These are phyloP conservation scores for Onygena corvina DNA, from an alignment of 2,329 filamentous ascomycete genomes.

Conservation along the genomic window DNA sequence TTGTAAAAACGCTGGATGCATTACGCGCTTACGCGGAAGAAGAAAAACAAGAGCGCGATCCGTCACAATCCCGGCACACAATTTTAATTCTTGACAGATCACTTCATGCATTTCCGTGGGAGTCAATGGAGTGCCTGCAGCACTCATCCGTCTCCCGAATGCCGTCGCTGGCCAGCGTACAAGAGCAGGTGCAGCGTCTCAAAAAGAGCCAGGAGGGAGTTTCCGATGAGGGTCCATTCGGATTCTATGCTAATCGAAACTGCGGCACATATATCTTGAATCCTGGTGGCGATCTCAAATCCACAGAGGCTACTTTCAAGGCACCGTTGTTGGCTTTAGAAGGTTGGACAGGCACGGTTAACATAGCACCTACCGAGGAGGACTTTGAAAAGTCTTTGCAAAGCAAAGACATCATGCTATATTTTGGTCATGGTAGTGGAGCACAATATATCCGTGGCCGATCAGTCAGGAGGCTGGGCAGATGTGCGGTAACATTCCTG, in stretches of 20 bases:
- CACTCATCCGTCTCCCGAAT: constrained; percentile 71
- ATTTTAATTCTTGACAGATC: constrained; percentile 85
- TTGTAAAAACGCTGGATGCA: constrained; percentile 76
- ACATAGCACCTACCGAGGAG: constrained; percentile 58
- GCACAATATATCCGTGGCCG: constrained; percentile 85
- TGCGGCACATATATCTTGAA: constrained; percentile 66
- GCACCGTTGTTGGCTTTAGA: constrained; percentile 45
- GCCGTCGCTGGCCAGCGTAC: constrained; percentile 71
- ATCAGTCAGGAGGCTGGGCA: constrained; percentile 64
- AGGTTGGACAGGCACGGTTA: constrained; percentile 56
- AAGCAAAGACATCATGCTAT: constrained; percentile 62
- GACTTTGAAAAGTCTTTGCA: constrained; percentile 62
- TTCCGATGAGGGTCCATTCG: constrained; percentile 20
- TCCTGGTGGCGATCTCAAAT: constrained; percentile 68
- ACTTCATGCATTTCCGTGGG: constrained; percentile 88
- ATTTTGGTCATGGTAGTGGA: constrained; percentile 92
- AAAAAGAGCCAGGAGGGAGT: not conserved
- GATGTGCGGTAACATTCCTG: constrained; percentile 70
- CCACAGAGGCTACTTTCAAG: constrained; percentile 66
- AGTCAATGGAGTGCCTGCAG: constrained; percentile 78
- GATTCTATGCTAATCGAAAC: constrained; percentile 42
- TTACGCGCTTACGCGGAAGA: constrained; percentile 62
- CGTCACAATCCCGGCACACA: constrained; percentile 46
- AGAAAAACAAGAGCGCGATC: constrained; percentile 11
- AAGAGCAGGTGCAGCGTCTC: constrained; percentile 42